Percentiles rank a stretch among this genome's conserved stretches.
These are phyloP conservation scores for Alternaria sp. DNA, from an alignment of 2,329 filamentous ascomycete species.

Conservation along the genomic window DNA sequence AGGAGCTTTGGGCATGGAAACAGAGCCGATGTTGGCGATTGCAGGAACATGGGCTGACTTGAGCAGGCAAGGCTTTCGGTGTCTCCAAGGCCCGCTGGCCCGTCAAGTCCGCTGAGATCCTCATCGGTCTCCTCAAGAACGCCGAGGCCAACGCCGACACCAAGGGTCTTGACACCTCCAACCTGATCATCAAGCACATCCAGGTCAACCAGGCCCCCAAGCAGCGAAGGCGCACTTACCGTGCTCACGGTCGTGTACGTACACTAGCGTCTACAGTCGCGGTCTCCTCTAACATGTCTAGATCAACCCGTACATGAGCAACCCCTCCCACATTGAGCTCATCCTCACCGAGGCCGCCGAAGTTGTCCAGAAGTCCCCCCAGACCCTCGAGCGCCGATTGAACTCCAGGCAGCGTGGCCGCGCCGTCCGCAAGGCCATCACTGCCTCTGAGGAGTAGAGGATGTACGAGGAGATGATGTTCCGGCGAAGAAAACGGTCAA, in stretches of 20 bases:
- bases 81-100: slow-evolving; percentile 98
- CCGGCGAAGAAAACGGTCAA: slow-evolving; percentile 37
- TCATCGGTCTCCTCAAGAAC: slow-evolving; percentile 82
- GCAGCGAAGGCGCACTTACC: slow-evolving; percentile 99
- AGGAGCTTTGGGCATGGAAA: not conserved
- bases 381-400: slow-evolving; percentile 75
- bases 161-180: slow-evolving; percentile 76
- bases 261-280: not conserved
- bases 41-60: slow-evolving; percentile 30
- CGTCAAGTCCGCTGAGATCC: slow-evolving; percentile 98
- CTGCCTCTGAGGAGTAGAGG: slow-evolving; percentile 55
- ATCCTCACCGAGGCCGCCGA: slow-evolving; percentile 99
- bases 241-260: slow-evolving; percentile 99
- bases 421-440: slow-evolving; percentile 68
- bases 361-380: slow-evolving; percentile 87
- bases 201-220: slow-evolving; percentile 99
- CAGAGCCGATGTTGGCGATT: slow-evolving; percentile 7
- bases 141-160: slow-evolving; percentile 57
- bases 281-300: slow-evolving; percentile 51
- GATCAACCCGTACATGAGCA: slow-evolving; percentile 99
- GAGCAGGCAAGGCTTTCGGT: slow-evolving; percentile 95
- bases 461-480: slow-evolving; percentile 23
- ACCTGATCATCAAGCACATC: slow-evolving; percentile 99
- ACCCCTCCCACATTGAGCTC: slow-evolving; percentile 99
- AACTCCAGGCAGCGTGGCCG: slow-evolving; percentile 90